Conservation (phyloP, 768 basidiomycete genomes). For the Trametes villosa region DNA sequence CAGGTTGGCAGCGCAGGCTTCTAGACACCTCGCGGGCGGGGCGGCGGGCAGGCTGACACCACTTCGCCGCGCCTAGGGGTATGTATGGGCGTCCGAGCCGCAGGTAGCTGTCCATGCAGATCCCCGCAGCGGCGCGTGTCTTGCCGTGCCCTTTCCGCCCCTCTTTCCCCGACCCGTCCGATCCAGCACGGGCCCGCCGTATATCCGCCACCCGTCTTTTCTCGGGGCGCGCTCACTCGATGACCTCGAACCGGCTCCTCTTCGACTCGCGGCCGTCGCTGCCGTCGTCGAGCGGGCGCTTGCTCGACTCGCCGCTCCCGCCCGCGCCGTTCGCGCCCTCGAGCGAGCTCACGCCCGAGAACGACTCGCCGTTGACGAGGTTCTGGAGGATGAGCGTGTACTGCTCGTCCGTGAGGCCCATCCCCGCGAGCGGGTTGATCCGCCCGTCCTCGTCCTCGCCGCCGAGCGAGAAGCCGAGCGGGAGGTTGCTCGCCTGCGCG, state of each 20-base stretch:
- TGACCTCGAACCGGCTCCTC: conserved; percentile 45
- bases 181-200: neutral
- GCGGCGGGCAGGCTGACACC: no score
- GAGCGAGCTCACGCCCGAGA: conserved; percentile 46
- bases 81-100: neutral
- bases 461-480: conserved; percentile 26
- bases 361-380: conserved; percentile 66
- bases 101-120: conserved; percentile 6
- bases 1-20: no score
- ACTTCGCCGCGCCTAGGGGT: no score
- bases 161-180: neutral
- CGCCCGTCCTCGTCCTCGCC: conserved; percentile 51
- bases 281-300: conserved; percentile 36
- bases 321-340: conserved; percentile 26
- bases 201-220: neutral
- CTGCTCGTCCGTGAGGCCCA: conserved; percentile 90
- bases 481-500: conserved; percentile 4
- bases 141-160: neutral
- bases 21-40: no score
- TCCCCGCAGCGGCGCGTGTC: conserved; percentile 10
- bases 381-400: conserved; percentile 80
- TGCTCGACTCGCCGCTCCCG: conserved; percentile 29
- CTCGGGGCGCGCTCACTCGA: conserved; percentile 32
- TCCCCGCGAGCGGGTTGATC: conserved; percentile 83
- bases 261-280: conserved; percentile 42